Base-by-base conservation (phyloP, 805 yeast species). In the Suhomyces sp. region DNA sequence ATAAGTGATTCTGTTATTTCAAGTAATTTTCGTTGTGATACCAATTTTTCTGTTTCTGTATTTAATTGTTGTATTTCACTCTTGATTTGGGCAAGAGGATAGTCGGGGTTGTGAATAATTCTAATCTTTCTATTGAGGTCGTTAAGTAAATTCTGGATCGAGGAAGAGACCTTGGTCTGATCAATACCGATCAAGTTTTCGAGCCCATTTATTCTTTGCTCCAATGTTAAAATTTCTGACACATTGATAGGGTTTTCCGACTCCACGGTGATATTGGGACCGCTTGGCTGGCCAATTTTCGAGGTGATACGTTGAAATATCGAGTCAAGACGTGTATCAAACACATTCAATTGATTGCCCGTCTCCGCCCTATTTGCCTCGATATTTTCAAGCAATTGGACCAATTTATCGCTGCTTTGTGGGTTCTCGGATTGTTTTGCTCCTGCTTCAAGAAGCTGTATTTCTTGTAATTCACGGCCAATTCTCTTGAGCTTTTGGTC, bases 401-500 rank as follows among this genome's bases (percentile, higher is more conserved):
- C 38, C 23, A 33, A 27, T 2, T 20, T 28, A 7, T 14, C 14
- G 25, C 31, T 38, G 13, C 27, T 18, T 12, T 28, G 17, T 9
- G 19, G 22, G 11, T 17, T 20, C 13, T 25, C 14, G 14, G n/a
- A 10, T 25, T 19, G 30, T 4, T 11, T 13, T 18, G 25, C 7
- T 48, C 36, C 13, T 43, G 51, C 4, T 6, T 30, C 33, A 20
- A 8, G 8, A 9, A 45, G 36, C 30, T 54, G 46, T 2, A 70
- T 38, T 36, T 67, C 72, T n/a, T 53, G 53, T 26, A 72, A 39
- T 38, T 72, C 77, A 9, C 53, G 46, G 5, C 54, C 44, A 19
- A 72, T 61, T 27, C 76, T 41, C 6, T 55, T 54, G 22, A 72
- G 33, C 25, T 56, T 63, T 49, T 68, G 70, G 21, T 51, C 64